phyloP scores from a whole-genome alignment of 805 yeast genomes.

The Ogataea corticis region DNA sequence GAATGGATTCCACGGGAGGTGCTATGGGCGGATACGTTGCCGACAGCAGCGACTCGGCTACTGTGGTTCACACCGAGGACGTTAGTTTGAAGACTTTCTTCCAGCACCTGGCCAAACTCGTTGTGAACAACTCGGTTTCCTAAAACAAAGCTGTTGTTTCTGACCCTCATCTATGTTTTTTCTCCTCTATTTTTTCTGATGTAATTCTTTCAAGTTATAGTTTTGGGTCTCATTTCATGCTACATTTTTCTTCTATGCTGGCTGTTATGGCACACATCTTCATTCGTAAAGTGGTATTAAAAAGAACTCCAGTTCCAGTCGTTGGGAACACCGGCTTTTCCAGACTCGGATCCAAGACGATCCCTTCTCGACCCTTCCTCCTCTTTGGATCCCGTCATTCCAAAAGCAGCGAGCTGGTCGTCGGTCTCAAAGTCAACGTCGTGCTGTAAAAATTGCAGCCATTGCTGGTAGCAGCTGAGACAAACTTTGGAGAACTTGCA shows the following conservation, averaged over 20 bases:
- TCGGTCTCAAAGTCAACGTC: constrained; percentile 29
- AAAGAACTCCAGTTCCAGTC: constrained; percentile 60
- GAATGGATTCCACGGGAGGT: constrained; percentile 45
- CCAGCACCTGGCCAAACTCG: constrained; percentile 90
- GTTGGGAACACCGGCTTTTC: constrained; percentile 34
- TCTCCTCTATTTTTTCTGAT: neutral
- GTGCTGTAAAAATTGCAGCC: constrained; percentile 28
- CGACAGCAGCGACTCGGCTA: constrained; percentile 42
- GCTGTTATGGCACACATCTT: neutral
- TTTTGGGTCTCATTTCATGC: neutral
- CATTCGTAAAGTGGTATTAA: constrained; percentile 19
- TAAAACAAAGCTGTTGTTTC: neutral
- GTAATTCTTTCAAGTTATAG: neutral
- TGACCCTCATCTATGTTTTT: neutral
- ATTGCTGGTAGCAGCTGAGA: constrained; percentile 24
- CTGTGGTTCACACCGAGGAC: constrained; percentile 94
- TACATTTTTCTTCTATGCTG: neutral
- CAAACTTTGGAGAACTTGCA: constrained; percentile 33
- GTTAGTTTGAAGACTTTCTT: constrained; percentile 93
- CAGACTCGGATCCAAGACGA: constrained; percentile 36
- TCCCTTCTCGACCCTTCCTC: constrained; percentile 14
- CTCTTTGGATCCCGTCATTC: constrained; percentile 1
- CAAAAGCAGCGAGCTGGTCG: constrained; percentile 5
- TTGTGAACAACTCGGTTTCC: constrained; percentile 49
- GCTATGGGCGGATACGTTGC: constrained; percentile 48